Base-by-base conservation (phyloP, 139 green algal species). In the Mesostigma viride region DNA sequence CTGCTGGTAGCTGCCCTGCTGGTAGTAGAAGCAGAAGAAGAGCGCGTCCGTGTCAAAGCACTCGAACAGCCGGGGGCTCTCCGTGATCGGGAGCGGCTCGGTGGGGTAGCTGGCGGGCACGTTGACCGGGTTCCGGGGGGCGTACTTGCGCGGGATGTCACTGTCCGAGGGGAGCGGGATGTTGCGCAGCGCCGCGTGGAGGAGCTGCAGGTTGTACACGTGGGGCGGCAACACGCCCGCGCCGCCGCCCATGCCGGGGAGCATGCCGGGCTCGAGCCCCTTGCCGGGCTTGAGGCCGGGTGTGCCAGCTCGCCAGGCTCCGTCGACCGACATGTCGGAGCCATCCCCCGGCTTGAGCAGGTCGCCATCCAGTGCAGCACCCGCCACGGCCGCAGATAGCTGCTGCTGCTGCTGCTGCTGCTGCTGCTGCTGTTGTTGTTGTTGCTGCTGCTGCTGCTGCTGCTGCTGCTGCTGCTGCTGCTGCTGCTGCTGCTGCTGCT, bases 1-100 rank as follows among this genome's bases (percentile, higher is more conserved):
- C 82, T 97, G 89, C 80, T 94, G 83, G 73, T 88, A 86, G 0
- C 72, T 81, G 35, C 74, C 69, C 65, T 79, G 91, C 79, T 95
- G 91, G 80, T 95, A 91, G 83, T 99, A 97, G 74, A 98, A 99
- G 33, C 87, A 81, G 70, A 96, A 98, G 80, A 99, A 98, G 8
- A 99, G 84, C 51, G 86, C 88, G 75, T 99, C 92, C 20, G 79
- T 82, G 72, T 97, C 93, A 69, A 97, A 78, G 64, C 87, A 84
- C 69, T 95, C 85, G 74, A 92, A 98, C 27, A 96, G 73, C 28
- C 70, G 81, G 2, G 88, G 87, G 61, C 88, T 82, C 31, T 95
- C 88, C 45, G 96, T 70, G 33, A 82, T 75, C 22, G 81, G 68
- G 22, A 75, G 61, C 6, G 57, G 35, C 33, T 53, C 56, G 20